Conservation (phyloP, 2,329 filamentous ascomycete genomes). For the Colletotrichum chrysophilum region DNA sequence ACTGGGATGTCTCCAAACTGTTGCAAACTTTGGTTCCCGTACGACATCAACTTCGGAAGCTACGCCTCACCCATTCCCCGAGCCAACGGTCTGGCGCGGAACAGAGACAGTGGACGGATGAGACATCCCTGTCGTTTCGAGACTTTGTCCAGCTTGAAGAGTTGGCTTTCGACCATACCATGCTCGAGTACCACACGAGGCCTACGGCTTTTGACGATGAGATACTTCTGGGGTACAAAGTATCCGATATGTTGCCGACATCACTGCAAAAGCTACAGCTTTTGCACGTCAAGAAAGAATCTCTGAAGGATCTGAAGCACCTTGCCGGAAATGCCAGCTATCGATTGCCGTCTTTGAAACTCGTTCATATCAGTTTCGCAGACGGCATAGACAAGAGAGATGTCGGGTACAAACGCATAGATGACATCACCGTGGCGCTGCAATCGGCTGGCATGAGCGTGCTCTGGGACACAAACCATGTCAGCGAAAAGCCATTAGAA, state of each 20-base stretch:
- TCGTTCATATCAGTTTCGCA: neutral
- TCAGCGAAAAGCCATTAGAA: neutral
- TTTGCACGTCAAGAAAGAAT: neutral
- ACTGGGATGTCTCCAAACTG: conserved; percentile 8
- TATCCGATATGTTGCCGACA: neutral
- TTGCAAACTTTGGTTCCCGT: neutral
- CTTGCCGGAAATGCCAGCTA: neutral
- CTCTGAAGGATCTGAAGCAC: neutral
- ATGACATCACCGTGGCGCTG: neutral
- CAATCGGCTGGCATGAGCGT: neutral
- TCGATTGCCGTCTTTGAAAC: neutral
- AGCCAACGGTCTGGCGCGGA: neutral
- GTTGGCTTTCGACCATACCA: neutral
- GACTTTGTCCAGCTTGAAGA: neutral
- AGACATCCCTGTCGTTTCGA: neutral
- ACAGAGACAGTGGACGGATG: neutral
- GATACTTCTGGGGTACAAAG: neutral
- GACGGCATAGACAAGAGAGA: neutral
- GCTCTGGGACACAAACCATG: neutral
- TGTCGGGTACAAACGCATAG: neutral
- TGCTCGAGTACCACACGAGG: neutral
- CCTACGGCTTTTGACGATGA: neutral
- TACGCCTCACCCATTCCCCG: neutral
- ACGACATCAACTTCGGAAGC: neutral
- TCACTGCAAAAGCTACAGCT: neutral